These are phyloP conservation scores for Carallia brachiata DNA, from an alignment of 345 rosid genomes.

Conservation along the genomic window DNA sequence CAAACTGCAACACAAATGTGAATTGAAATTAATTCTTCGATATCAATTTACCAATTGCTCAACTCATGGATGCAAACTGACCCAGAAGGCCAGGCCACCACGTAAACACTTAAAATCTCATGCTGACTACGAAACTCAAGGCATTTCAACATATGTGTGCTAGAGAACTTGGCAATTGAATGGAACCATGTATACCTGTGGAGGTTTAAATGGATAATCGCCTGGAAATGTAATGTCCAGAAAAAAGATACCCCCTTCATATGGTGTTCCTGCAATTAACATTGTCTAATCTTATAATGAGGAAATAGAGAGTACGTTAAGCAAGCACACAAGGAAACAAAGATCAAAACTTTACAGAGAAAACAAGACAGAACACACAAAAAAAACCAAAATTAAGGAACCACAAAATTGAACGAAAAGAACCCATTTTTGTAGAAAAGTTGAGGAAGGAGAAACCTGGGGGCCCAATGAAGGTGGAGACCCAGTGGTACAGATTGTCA, in stretches of 20 bases:
- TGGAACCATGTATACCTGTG: slow-evolving; percentile 49
- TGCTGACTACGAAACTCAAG: neutral
- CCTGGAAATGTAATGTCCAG: slow-evolving; percentile 68
- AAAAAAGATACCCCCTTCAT: slow-evolving; percentile 83
- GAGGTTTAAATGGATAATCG: slow-evolving; percentile 94
- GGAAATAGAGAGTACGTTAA: neutral
- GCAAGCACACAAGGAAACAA: neutral
- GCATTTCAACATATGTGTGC: neutral
- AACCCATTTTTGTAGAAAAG: neutral
- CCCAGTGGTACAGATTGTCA: slow-evolving; percentile 91
- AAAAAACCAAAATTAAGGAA: neutral
- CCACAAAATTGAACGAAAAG: neutral
- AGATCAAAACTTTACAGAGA: neutral
- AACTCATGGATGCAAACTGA: neutral
- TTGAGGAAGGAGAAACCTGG: slow-evolving; percentile 36
- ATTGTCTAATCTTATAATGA: neutral
- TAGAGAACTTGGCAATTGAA: neutral
- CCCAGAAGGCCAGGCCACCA: neutral
- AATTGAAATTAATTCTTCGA: neutral
- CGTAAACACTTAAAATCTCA: neutral
- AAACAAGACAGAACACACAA: neutral
- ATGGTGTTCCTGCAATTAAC: slow-evolving; percentile 69
- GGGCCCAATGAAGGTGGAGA: slow-evolving; percentile 83
- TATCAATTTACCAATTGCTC: neutral
- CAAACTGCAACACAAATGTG: neutral